Base-by-base conservation (phyloP, 306 rosid genomes). In the Betula pendula region DNA sequence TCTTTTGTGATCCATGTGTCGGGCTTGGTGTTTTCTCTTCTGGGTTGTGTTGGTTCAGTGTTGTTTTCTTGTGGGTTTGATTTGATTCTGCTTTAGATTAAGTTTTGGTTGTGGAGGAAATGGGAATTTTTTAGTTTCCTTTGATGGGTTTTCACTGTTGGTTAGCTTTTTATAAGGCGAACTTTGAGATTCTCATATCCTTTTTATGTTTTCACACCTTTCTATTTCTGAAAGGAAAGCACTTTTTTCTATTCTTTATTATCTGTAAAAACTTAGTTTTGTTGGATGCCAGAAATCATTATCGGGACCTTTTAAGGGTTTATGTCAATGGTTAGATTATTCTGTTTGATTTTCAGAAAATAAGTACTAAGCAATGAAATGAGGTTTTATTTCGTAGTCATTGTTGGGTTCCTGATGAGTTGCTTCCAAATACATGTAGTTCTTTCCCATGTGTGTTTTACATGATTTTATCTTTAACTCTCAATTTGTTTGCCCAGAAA, bases 101-200 rank as follows among this genome's bases (percentile, higher is more conserved):
- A 74, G 75, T 40, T 71, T 47, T 71, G 47, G 38, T 70, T 9
- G 14, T 76, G 74, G 58, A 79, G 72, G 74, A 73, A 75, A 53
- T 78, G 71, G 71, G 73, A 70, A 76, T 85, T 72, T 79, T 83
- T 79, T 19, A 4, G 75, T 88, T 83, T 77, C 90, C 74, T 76
- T 71, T 82, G 70, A 82, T 80, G 78, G 66, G 79, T 70, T 73
- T 86, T 72, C 68, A 78, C 85, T 88, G 87, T 88, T 75, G 77
- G 60, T 80, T 52, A 69, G 60, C 66, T 78, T 85, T 82, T 74
- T 16, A 71, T 68, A 82, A 2, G 80, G 86, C 55, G 58, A 33
- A 62, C 70, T 85, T 77, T 19, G 83, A 25, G 77, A 72, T 69
- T 82, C 78, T 77, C 55, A 53, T 56, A 77, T 25, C 80, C 75